Base-by-base conservation (phyloP, 2,329 filamentous ascomycete genomes). In the Talaromyces marneffei region DNA sequence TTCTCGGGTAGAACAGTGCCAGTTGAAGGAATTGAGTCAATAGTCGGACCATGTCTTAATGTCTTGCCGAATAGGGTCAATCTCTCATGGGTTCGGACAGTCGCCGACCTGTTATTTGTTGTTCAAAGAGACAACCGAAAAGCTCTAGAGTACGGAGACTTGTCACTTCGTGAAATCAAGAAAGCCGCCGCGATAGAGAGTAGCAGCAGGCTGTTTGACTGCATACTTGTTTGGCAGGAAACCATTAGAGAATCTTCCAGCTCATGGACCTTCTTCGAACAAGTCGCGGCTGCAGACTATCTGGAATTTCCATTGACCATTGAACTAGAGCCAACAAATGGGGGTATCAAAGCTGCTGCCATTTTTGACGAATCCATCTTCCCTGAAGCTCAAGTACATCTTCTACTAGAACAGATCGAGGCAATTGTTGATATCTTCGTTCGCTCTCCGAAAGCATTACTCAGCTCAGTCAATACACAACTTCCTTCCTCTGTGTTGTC, bases 191-290 rank as follows among this genome's bases (percentile, higher is more conserved):
- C 81, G 0, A 75, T 80, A 29, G 79, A 85, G 0, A 78, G 81
- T 0, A 80, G 84, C 40, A 56, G 61, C 6, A 75, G 76, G 1
- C 74, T 96, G 0, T 96, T 93, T 66, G 90, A 96, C 66, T 82
- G 87, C 0, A 77, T 96, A 0, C 87, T 96, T 67, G 87, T 92
- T 0, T 97, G 92, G 80, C 92, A 97, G 67, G 88, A 96, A 69
- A 89, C 87, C 0, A 77, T 88, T 1, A 74, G 66, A 18, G 65
- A 73, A 1, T 72, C 73, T 16, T 59, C 78, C 29, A 64, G 65
- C 2, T 65, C 70, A n/a, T 64, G 69, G 3, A 69, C 76, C 67
- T 66, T 68, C 64, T 77, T 93, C 0, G 72, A 69, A 9, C 79
- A 91, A 59, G 71, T 84, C 0, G 80, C 82, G 27, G 85, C 88